Evolutionary conservation across 805 yeast genomes (phyloP).

Genomic region (Yarrowia osloensis): DNA sequence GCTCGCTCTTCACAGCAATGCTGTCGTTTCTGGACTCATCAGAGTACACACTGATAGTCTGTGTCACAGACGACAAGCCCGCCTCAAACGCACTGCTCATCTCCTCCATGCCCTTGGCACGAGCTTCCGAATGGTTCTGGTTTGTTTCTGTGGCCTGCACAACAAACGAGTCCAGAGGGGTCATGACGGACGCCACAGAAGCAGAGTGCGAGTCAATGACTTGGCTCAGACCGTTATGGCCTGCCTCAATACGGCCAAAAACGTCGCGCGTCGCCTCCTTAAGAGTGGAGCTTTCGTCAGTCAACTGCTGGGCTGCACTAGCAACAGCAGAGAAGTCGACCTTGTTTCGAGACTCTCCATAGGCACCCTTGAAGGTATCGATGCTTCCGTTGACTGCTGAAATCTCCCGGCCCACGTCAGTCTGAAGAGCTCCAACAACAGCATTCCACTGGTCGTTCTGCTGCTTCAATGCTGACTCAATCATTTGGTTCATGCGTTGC

Average conservation of each 20-base stretch:
- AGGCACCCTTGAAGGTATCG: background rate
- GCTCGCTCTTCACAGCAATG: background rate
- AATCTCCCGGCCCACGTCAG: background rate
- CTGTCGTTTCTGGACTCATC: background rate
- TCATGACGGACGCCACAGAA: slow-evolving; percentile 3
- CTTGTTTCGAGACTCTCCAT: background rate
- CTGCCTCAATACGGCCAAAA: background rate
- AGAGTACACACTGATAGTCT: background rate
- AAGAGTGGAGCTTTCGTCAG: background rate
- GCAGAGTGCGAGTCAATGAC: background rate
- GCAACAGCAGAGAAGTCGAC: background rate
- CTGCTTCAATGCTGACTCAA: slow-evolving; percentile 2
- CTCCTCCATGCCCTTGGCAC: background rate
- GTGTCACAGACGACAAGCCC: background rate
- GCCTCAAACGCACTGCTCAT: slow-evolving; percentile 2
- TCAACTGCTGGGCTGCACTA: background rate
- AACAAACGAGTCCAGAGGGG: slow-evolving; percentile 16
- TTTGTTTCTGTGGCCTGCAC: slow-evolving; percentile 19
- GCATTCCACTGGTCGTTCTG: slow-evolving; percentile 8
- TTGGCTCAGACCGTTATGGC: background rate
- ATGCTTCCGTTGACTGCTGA: slow-evolving; percentile 2
- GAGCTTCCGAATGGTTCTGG: background rate
- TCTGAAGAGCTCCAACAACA: background rate
- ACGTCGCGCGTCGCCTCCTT: background rate
- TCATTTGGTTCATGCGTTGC: slow-evolving; percentile 9